Conservation (phyloP, 805 yeast genomes). For the Tetrapisispora namnaoensis region DNA sequence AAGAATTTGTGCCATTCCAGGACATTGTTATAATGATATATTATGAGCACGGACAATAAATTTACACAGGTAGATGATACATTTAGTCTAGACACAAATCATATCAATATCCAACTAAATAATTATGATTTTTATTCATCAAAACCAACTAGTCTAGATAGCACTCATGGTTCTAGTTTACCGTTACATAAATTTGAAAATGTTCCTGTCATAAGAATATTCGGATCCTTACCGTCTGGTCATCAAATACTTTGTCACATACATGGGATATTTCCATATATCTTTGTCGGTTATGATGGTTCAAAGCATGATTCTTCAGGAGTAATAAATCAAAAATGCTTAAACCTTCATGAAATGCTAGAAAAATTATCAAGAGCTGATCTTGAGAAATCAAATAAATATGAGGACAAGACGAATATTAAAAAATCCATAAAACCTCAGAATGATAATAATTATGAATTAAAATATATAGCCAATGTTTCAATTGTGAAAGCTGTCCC, state of each 20-base stretch:
- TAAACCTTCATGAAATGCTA: slow-evolving; percentile 33
- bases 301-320: slow-evolving; percentile 17
- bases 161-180: slow-evolving; percentile 27
- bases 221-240: slow-evolving; percentile 58
- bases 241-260: slow-evolving; percentile 57
- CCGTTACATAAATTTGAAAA: slow-evolving; percentile 31
- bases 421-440: slow-evolving; percentile 1
- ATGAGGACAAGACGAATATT: not conserved
- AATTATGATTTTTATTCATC: slow-evolving; percentile 57
- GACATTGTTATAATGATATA: not conserved
- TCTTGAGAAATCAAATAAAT: not conserved
- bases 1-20: not conserved
- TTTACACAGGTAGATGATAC: not conserved
- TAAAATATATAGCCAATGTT: slow-evolving; percentile 47
- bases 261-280: slow-evolving; percentile 78
- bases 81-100: slow-evolving; percentile 8
- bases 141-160: slow-evolving; percentile 47
- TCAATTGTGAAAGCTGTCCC: slow-evolving; percentile 65
- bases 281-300: slow-evolving; percentile 56
- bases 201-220: slow-evolving; percentile 71
- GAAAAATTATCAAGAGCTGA: slow-evolving; percentile 28
- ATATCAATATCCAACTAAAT: slow-evolving; percentile 44
- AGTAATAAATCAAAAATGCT: slow-evolving; percentile 29
- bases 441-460: slow-evolving; percentile 2
- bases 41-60: not conserved